Conservation (phyloP, 2,329 filamentous ascomycete genomes). For the Orbilia javanica region DNA sequence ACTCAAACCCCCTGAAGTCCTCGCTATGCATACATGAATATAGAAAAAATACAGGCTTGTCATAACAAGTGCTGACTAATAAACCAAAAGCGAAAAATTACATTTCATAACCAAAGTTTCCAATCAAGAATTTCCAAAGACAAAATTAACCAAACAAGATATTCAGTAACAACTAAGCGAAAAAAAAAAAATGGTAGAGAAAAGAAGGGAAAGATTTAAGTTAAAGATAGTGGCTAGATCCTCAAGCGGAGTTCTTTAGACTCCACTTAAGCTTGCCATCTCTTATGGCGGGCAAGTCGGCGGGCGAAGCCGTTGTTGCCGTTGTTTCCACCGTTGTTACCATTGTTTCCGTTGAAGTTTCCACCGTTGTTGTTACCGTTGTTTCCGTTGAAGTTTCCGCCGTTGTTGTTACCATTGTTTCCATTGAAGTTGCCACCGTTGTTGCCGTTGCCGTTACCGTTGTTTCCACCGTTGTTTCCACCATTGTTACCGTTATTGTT, state of each 20-base stretch:
- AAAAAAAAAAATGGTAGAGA: not conserved
- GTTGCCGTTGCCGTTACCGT: not conserved
- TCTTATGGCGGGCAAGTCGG: not conserved
- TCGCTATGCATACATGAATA: slow-evolving; percentile 24
- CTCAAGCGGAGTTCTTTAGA: not conserved
- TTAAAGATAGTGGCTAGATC: not conserved
- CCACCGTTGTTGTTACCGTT: slow-evolving; percentile 15
- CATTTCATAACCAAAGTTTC: slow-evolving; percentile 9
- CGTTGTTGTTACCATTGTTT: slow-evolving; percentile 3
- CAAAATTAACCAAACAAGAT: slow-evolving; percentile 16
- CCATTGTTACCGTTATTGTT: slow-evolving; percentile 1
- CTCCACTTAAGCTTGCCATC: slow-evolving; percentile 2
- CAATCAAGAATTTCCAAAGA: slow-evolving; percentile 6
- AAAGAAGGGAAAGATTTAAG: not conserved
- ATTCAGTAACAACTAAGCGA: not conserved
- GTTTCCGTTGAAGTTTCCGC: not conserved
- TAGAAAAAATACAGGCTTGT: slow-evolving; percentile 12
- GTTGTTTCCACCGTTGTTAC: not conserved
- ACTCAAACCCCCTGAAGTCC: not conserved
- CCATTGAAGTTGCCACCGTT: not conserved
- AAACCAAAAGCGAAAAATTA: not conserved
- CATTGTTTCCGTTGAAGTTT: not conserved
- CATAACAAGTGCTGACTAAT: slow-evolving; percentile 14
- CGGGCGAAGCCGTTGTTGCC: not conserved
- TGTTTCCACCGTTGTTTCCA: not conserved